Evolutionary conservation across 192 early-diverging fungal genomes (phyloP), one percentile per base, ranked within the genome.

Genomic region (Obelidium mucronatum): DNA sequence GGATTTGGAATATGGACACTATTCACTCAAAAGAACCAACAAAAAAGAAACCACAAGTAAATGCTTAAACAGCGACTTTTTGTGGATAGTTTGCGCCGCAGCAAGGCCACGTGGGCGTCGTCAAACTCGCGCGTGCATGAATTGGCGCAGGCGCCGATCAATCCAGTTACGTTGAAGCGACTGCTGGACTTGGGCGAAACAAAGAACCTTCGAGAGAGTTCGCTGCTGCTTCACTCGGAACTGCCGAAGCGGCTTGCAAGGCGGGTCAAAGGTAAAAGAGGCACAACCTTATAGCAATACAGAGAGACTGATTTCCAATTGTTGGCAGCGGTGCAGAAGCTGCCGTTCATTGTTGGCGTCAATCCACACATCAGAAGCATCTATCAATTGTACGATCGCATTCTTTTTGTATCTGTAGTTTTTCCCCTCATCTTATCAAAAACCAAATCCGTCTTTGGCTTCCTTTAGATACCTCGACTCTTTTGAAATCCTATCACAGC

Each of bases 281-380:
- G n/a, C n/a, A n/a, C n/a, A n/a, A n/a, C n/a, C n/a, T n/a, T n/a
- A n/a, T n/a, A n/a, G n/a, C n/a, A n/a, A n/a, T n/a, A n/a, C 33
- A 24, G 51, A 15, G 24, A 80, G 48, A 24, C 22, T 69, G 26
- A 37, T 17, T 0, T 70, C 37, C 19, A 2, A n/a, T 55, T 22
- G 26, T 19, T 67, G 33, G 13, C 61, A 84, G 93, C 92, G 4
- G 90, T 97, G 59, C 94, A 97, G 80, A 92, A 89, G 54, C 85
- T 97, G 39, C 96, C 95, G 0, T 97, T 96, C 78, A 99, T 99
- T 59, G 95, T 99, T 39, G 97, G 95, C 66, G 94, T 94, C 55
- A 99, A 99, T 80, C 97, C 97, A 1, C 88, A 94, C 75, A 96
- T 99, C 63, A 85, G 91, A 44, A 83, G 84, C 42, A 90, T 97